Conservation (phyloP, 139 green algal species). For the Microglena sp. region DNA sequence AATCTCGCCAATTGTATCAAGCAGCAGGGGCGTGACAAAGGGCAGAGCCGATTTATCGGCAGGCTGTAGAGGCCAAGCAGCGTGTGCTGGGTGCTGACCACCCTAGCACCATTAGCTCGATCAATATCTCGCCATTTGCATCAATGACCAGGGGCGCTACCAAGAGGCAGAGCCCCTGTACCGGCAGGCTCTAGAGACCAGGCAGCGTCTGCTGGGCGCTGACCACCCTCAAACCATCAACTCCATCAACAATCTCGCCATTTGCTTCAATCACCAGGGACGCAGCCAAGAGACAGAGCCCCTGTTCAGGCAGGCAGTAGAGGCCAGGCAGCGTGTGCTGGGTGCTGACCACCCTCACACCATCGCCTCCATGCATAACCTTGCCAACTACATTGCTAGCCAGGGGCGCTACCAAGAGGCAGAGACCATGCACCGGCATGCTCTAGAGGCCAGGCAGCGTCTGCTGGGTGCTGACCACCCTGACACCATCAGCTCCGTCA, state of each 20-base stretch:
- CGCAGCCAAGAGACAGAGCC: slow-evolving; percentile 9
- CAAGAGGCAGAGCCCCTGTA: slow-evolving; percentile 10
- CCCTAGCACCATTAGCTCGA: slow-evolving; percentile 1
- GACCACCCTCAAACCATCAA: slow-evolving; percentile 16
- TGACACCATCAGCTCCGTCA: too few relatives aligned
- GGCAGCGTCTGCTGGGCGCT: neutral
- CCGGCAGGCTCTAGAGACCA: neutral
- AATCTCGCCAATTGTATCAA: slow-evolving; percentile 30
- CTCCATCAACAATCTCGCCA: slow-evolving; percentile 14
- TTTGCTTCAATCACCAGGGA: slow-evolving; percentile 11
- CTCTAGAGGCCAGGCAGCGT: slow-evolving; percentile 2
- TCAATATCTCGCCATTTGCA: slow-evolving; percentile 10
- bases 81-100: neutral
- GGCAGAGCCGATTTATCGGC: slow-evolving; percentile 4
- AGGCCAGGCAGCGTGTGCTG: slow-evolving; percentile 4
- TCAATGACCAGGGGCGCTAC: slow-evolving; percentile 1
- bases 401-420: neutral
- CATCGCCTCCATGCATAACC: neutral
- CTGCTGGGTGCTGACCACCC: too few relatives aligned
- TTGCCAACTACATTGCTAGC: neutral
- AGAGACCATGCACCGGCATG: neutral
- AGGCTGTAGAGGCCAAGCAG: slow-evolving; percentile 6
- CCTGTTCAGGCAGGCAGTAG: slow-evolving; percentile 13
- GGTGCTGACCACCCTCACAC: slow-evolving; percentile 8
- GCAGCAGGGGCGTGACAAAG: neutral